phyloP scores from a whole-genome alignment of 2,329 filamentous ascomycete genomes.

The Cryphonectria naterciae region DNA sequence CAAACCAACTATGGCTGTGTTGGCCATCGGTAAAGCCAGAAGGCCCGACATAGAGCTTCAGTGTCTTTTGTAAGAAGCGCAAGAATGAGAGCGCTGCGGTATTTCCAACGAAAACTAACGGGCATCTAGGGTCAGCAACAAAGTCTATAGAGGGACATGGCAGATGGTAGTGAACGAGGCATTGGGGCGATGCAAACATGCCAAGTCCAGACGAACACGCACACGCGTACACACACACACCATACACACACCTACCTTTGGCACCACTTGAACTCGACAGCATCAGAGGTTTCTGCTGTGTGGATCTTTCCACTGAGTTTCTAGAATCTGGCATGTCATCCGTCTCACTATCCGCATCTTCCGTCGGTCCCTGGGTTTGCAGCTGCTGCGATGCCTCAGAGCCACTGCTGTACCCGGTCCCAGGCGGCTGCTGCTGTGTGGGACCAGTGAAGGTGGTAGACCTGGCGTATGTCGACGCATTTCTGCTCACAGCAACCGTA shows the following conservation, averaged over 20 bases:
- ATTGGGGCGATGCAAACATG: not conserved
- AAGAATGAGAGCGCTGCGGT: slow-evolving; percentile 26
- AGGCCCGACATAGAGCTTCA: slow-evolving; percentile 24
- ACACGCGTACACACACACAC: not conserved
- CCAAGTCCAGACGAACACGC: not conserved
- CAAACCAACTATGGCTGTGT: slow-evolving; percentile 21
- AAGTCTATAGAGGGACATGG: not conserved
- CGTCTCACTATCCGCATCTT: slow-evolving; percentile 22
- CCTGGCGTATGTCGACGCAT: not conserved
- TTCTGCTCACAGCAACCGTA: slow-evolving; percentile 2
- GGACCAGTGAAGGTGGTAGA: not conserved
- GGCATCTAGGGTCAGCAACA: not conserved
- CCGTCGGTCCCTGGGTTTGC: not conserved
- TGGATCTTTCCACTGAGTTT: slow-evolving; percentile 1
- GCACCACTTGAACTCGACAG: slow-evolving; percentile 21
- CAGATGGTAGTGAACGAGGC: not conserved
- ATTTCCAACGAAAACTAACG: slow-evolving; percentile 25
- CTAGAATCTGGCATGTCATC: slow-evolving; percentile 17
- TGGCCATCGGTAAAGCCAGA: slow-evolving; percentile 24
- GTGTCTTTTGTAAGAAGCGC: slow-evolving; percentile 20
- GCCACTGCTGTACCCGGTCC: not conserved
- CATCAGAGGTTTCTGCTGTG: slow-evolving; percentile 20
- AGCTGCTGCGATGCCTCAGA: slow-evolving; percentile 1
- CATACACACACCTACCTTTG: slow-evolving; percentile 19
- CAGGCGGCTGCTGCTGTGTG: not conserved